Conservation (phyloP, 2,329 filamentous ascomycete genomes). For the Zasmidium angulare region DNA sequence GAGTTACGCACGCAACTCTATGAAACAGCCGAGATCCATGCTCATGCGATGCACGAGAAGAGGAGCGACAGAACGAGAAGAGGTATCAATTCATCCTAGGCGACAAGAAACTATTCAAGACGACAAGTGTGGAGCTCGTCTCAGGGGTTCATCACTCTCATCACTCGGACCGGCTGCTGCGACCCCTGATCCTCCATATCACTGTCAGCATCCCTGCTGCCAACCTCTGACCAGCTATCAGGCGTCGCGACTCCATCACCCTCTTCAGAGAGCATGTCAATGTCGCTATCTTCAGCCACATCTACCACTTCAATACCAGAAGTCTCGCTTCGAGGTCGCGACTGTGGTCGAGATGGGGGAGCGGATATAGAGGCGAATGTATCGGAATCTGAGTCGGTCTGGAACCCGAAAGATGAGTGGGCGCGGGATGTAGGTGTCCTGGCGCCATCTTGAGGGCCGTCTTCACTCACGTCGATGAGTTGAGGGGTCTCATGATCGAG, state of each 20-base stretch:
- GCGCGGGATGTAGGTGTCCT: conserved; percentile 24
- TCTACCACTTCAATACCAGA: conserved; percentile 32
- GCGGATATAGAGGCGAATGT: conserved; percentile 27
- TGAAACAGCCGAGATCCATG: too few species aligned
- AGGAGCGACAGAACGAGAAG: neutral
- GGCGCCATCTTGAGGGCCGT: conserved; percentile 15
- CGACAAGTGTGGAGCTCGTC: neutral
- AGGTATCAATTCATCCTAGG: conserved; percentile 4
- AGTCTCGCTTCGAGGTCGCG: conserved; percentile 20
- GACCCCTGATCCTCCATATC: conserved; percentile 26
- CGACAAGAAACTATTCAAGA: conserved; percentile 2
- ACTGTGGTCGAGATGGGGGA: conserved; percentile 19
- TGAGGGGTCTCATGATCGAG: conserved; percentile 17
- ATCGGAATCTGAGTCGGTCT: conserved; percentile 30
- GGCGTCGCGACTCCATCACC: conserved; percentile 37
- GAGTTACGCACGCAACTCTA: too few species aligned
- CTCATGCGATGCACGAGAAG: too few species aligned
- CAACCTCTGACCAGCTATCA: conserved; percentile 40
- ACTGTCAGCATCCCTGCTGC: conserved; percentile 36
- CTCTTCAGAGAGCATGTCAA: conserved; percentile 36
- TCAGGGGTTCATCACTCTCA: too few species aligned
- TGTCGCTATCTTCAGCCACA: conserved; percentile 34
- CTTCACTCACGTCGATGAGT: conserved; percentile 25
- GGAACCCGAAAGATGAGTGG: conserved; percentile 28
- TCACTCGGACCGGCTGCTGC: conserved; percentile 6